phyloP scores from a whole-genome alignment of 768 basidiomycete genomes.

The Cubamyces sp. region DNA sequence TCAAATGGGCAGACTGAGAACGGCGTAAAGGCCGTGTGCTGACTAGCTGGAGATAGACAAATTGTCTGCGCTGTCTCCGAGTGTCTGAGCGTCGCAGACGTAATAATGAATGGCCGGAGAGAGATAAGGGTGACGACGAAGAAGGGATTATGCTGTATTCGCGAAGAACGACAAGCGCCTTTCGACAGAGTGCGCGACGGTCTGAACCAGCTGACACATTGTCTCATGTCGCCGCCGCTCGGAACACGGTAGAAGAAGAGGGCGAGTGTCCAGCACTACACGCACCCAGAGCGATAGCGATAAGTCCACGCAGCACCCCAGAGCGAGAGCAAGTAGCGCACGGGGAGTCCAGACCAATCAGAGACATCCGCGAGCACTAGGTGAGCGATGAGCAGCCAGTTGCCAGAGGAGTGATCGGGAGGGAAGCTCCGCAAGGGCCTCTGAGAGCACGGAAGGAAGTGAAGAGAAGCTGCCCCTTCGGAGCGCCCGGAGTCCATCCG shows the following conservation, averaged over 20 bases:
- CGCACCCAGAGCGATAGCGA: constrained; percentile 5
- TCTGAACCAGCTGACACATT: background rate
- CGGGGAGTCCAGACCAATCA: background rate
- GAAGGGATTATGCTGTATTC: constrained; percentile 1
- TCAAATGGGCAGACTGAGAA: background rate
- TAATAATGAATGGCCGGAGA: background rate
- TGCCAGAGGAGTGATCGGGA: background rate
- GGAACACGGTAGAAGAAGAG: constrained; percentile 6
- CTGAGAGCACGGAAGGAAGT: background rate
- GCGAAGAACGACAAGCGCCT: background rate
- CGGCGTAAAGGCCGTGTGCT: constrained; percentile 3
- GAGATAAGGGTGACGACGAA: constrained; percentile 4
- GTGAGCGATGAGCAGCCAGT: background rate
- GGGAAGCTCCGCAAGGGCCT: background rate
- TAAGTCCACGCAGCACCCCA: background rate
- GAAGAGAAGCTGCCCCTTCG: constrained; percentile 5
- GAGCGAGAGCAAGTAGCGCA: background rate
- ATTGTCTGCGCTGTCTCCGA: background rate
- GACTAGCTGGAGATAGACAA: constrained; percentile 14
- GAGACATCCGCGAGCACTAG: background rate
- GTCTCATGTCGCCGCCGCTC: background rate
- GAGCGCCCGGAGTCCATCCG: constrained; percentile 21
- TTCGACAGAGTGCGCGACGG: constrained; percentile 3
- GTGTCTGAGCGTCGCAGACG: background rate
- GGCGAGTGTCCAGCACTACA: background rate